Conservation (phyloP, 257 asterid species). For the Capsicum rhomboideum region DNA sequence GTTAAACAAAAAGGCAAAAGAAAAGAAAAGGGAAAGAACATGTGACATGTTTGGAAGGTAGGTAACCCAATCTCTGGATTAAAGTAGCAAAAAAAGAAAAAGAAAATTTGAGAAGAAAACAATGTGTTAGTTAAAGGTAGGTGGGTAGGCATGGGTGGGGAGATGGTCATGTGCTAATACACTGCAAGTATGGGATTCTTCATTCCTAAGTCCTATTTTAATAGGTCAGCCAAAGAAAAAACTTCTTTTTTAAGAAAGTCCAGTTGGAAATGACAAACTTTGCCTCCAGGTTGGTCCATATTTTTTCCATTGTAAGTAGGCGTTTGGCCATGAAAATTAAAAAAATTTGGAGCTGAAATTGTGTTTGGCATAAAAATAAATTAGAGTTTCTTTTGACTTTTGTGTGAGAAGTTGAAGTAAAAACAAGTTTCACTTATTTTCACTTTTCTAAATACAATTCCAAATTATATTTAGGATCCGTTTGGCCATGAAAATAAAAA, state of each 20-base stretch:
- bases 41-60: slow-evolving; percentile 13
- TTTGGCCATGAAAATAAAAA: too few species aligned
- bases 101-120: neutral
- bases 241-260: neutral
- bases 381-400: too few species aligned
- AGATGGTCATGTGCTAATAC: slow-evolving; percentile 9
- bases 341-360: too few species aligned
- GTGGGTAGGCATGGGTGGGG: slow-evolving; percentile 1
- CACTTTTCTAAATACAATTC: too few species aligned
- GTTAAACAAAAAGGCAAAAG: neutral
- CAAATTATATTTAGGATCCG: too few species aligned
- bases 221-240: neutral
- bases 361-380: too few species aligned
- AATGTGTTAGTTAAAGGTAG: slow-evolving; percentile 5
- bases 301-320: neutral
- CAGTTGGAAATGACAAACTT: neutral
- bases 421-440: too few species aligned
- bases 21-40: neutral
- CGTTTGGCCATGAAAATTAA: too few species aligned
- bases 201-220: neutral
- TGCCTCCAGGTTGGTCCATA: neutral
- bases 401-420: too few species aligned
- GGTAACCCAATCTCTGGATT: slow-evolving; percentile 4
- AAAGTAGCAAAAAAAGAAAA: neutral
- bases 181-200: slow-evolving; percentile 11